Conservation (phyloP, 768 basidiomycete species). For the Lactarius quietus region DNA sequence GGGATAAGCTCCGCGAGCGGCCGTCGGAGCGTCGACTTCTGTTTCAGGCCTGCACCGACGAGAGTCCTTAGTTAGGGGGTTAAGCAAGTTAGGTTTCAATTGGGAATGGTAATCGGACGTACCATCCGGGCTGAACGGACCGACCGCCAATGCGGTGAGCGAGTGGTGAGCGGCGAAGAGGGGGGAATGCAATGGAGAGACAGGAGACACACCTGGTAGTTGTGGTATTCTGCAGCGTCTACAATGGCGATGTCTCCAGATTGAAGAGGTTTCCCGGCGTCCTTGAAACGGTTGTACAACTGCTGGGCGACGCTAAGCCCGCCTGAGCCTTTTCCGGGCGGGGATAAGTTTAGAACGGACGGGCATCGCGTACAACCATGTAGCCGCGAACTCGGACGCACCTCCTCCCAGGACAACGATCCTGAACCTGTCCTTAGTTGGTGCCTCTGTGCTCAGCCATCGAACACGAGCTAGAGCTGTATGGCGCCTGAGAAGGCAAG, state of each 20-base stretch:
- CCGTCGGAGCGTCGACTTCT: conserved; percentile 65
- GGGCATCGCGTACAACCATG: conserved; percentile 5
- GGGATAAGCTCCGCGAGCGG: conserved; percentile 72
- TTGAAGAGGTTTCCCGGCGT: conserved; percentile 62
- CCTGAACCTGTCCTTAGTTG: conserved; percentile 61
- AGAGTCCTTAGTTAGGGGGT: conserved; percentile 62
- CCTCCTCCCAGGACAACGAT: conserved; percentile 88
- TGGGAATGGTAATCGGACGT: conserved; percentile 27
- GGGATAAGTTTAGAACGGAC: background rate
- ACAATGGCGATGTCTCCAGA: conserved; percentile 81
- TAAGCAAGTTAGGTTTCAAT: background rate
- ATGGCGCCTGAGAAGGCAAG: conserved; percentile 5
- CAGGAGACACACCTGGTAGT: conserved; percentile 62
- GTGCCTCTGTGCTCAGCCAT: conserved; percentile 38
- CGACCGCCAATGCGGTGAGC: conserved; percentile 15
- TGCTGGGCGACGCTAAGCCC: conserved; percentile 86
- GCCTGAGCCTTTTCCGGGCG: conserved; percentile 56
- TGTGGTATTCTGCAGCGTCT: conserved; percentile 77
- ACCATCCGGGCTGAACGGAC: conserved; percentile 81
- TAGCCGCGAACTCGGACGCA: conserved; percentile 34
- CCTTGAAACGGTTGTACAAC: conserved; percentile 74
- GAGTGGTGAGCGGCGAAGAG: background rate
- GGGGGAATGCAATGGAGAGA: background rate
- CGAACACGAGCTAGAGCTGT: conserved; percentile 13
- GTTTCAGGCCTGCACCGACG: conserved; percentile 80